A percentile compares a stretch with the other conserved stretches of the same genome.
Evolutionary conservation across 139 green algal genomes (phyloP).

Genomic region (Pseudopediastrum boryanum): DNA sequence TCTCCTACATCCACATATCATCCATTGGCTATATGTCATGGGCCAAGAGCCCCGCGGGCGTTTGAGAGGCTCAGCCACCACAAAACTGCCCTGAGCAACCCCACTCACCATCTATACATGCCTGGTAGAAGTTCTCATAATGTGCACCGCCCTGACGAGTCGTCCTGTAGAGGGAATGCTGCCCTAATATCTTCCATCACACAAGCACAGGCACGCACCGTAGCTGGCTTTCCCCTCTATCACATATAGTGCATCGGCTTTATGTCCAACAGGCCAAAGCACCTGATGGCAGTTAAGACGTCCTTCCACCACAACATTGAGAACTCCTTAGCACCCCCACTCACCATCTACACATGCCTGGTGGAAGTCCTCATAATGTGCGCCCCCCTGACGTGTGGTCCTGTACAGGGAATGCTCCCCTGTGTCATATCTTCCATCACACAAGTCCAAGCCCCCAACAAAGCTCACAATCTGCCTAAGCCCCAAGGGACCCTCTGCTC

Average conservation of each 20-base stretch:
- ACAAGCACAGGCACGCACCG: conserved; percentile 67
- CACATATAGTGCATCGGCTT: no score
- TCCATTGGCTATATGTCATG: no score
- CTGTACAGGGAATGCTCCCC: conserved; percentile 48
- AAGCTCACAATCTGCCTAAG: conserved; percentile 39
- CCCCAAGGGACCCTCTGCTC: neutral
- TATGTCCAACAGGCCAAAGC: no score
- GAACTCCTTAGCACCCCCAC: neutral
- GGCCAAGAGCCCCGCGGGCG: no score
- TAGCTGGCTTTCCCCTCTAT: conserved; percentile 37
- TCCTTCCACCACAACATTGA: neutral
- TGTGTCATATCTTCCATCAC: conserved; percentile 45
- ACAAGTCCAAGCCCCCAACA: conserved; percentile 69
- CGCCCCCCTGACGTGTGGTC: conserved; percentile 26
- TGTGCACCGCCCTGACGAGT: conserved; percentile 38
- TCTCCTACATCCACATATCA: neutral
- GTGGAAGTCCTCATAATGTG: conserved; percentile 53
- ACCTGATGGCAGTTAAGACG: no score
- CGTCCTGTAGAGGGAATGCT: conserved; percentile 54
- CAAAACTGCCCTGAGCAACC: neutral
- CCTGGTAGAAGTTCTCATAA: conserved; percentile 50
- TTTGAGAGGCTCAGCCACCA: no score
- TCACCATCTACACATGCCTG: conserved; percentile 43
- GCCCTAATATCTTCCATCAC: conserved; percentile 42
- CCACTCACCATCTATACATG: conserved; percentile 36